Percentiles rank a stretch among this genome's conserved stretches.
These are phyloP conservation scores for Fusarium proliferatum DNA, from an alignment of 2,329 filamentous ascomycete genomes.

Conservation along the genomic window DNA sequence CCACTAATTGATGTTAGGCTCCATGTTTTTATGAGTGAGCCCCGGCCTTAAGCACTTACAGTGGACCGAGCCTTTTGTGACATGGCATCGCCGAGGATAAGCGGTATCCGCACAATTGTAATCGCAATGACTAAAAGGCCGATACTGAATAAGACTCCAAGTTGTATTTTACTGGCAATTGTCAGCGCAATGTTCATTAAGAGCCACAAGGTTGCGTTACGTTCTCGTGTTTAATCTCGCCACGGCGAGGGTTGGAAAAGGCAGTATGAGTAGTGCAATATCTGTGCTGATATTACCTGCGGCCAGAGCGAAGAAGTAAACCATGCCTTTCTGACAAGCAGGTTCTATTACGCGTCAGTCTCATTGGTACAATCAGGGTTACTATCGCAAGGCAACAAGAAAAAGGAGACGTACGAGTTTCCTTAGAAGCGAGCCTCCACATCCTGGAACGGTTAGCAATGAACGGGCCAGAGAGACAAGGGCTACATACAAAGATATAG, in stretches of 20 bases:
- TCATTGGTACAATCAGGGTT: not conserved
- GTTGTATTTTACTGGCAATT: constrained; percentile 10
- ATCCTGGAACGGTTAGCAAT: not conserved
- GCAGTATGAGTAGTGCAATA: constrained; percentile 42
- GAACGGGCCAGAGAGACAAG: too few relatives aligned
- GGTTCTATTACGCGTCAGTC: not conserved
- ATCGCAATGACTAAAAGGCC: constrained; percentile 40
- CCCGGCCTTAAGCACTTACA: constrained; percentile 5
- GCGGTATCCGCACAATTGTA: constrained; percentile 42
- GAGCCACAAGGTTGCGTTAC: not conserved
- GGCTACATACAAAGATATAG: constrained; percentile 31
- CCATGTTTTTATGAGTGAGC: not conserved
- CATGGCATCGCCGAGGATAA: constrained; percentile 43
- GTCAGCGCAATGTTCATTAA: not conserved
- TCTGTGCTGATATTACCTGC: constrained; percentile 45
- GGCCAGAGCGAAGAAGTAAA: constrained; percentile 40
- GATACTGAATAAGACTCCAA: constrained; percentile 41
- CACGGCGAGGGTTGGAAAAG: constrained; percentile 40
- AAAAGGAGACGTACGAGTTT: not conserved
- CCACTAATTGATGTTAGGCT: constrained; percentile 29
- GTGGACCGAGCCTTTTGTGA: constrained; percentile 46
- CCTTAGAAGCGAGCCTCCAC: constrained; percentile 5
- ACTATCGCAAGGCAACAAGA: too few relatives aligned
- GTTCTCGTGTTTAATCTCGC: constrained; percentile 15
- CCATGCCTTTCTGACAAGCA: constrained; percentile 29